Evolutionary conservation across 805 yeast genomes (phyloP).

Genomic region (Metschnikowia lachancei): DNA sequence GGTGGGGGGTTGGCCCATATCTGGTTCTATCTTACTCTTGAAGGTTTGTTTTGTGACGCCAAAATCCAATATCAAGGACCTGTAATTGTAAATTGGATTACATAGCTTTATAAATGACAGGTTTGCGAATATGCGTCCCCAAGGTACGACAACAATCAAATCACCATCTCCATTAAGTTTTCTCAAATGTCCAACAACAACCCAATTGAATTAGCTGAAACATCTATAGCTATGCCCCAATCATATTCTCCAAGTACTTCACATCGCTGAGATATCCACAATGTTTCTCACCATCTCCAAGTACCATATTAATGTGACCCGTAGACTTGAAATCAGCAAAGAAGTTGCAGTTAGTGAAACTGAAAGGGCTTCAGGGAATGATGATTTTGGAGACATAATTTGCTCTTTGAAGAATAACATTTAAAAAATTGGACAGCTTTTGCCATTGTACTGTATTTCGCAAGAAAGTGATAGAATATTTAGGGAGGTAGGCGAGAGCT

Average conservation of each 20-base stretch:
- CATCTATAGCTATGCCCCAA: conserved; percentile 36
- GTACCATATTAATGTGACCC: conserved; percentile 22
- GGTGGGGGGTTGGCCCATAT: background rate
- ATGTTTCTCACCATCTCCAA: conserved; percentile 15
- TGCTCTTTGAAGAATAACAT: background rate
- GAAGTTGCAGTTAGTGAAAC: conserved; percentile 11
- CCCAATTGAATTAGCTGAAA: conserved; percentile 9
- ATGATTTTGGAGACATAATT: background rate
- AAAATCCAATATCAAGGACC: too few relatives aligned
- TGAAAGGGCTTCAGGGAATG: conserved; percentile 16
- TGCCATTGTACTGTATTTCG: background rate
- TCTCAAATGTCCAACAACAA: conserved; percentile 31
- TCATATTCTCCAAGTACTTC: conserved; percentile 46
- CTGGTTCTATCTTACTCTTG: background rate
- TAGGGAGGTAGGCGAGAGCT: background rate
- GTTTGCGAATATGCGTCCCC: conserved; percentile 17
- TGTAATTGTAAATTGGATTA: too few relatives aligned
- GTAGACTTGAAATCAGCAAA: conserved; percentile 16
- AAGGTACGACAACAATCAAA: conserved; percentile 31
- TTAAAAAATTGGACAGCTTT: background rate
- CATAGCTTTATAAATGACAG: too few relatives aligned
- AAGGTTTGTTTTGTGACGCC: background rate
- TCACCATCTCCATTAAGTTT: conserved; percentile 48
- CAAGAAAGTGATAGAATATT: background rate
- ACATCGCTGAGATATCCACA: conserved; percentile 36